Evolutionary conservation across 2,329 filamentous ascomycete genomes (phyloP), one percentile per base, ranked within the genome.

Genomic region (Aspergillus udagawae): DNA sequence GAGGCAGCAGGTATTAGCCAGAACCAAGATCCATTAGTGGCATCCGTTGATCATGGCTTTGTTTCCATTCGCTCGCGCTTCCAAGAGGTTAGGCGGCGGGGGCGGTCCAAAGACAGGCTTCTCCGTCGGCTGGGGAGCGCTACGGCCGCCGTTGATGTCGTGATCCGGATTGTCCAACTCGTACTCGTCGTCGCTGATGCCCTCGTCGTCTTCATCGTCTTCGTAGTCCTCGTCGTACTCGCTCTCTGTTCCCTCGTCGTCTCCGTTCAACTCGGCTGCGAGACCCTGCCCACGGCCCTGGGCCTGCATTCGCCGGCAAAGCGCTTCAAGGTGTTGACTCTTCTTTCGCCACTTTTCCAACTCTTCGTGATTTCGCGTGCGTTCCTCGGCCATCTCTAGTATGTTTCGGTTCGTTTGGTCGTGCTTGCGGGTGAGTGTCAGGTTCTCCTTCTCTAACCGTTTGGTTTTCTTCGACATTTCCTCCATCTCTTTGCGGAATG

Each of bases 381-480:
- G 88, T 73, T 97, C 93, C 73, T 97, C 92, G 3, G 93, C 94
- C 93, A 97, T 96, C 70, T 94, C 90, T 58, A 97, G 85, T 70
- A 99, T 97, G 74, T 96, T 97, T 64, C 90, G 88, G 69, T 94
- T 94, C 27, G 92, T 95, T 50, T 91, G 86, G 67, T 97, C 92
- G 73, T 97, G 93, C 75, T 97, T 96, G 55, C 93, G 86, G 64
- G 91, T 96, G 52, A 96, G 83, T 20, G 85, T 88, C 66, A 94
- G 88, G 68, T 99, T 97, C 70, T 99, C 94, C 77, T 96, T 96
- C 74, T 99, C 94, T 53, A 99, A 81, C 27, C 92, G 88, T 76
- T 97, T 97, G 5, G 93, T 96, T 79, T 97, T 97, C 79, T 97
- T 97, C 0, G 92, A 96, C 92, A 97, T 97, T 70, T 97, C 94